Evolutionary conservation across 2,329 filamentous ascomycete species (phyloP), one percentile per base, ranked within the genome.

Genomic region (Colletotrichum camelliae): DNA sequence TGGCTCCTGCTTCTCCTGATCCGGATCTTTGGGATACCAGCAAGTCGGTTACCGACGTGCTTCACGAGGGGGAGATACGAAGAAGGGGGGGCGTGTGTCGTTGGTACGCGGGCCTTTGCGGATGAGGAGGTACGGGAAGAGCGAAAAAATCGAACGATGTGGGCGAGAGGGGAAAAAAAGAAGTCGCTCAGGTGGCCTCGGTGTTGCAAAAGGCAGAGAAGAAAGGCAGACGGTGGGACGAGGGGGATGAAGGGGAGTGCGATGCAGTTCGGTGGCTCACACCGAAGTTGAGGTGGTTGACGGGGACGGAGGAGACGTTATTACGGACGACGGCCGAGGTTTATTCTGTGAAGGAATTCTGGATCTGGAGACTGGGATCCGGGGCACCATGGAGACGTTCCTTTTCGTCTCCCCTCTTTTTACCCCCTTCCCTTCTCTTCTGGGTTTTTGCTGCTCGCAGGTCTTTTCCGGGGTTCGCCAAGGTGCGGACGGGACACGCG

Each of bases 181-280:
- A 64, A 68, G 33, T 72, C 24, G 72, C 61, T 67, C 68, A 71
- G 71, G 65, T 70, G 71, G 52, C 37, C 61, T 27, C 69, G 65
- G 69, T 67, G 67, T 39, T 64, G 29, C 27, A 68, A 21, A 52
- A 60, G n/a, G 31, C 21, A 39, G 60, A 31, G 35, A 61, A 52
- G n/a, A 74, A 57, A 64, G 18, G 39, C 33, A 55, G 62, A 37
- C 43, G 69, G 69, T 75, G 73, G 73, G 62, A 72, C 70, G 27
- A 62, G 39, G 39, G 39, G 39, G 18, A n/a, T 48, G 39, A 48
- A 65, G 58, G 55, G 70, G 37, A 55, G 62, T 60, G 61, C 37
- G 74, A 74, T 70, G 74, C 74, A 76, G 74, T 76, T 76, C 74
- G 74, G 74, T 76, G 70, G 73, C 71, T 70, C 60, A 58, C 74